phyloP scores from a whole-genome alignment of 176 grass and related monocot species.

The Pharus latifolius region DNA sequence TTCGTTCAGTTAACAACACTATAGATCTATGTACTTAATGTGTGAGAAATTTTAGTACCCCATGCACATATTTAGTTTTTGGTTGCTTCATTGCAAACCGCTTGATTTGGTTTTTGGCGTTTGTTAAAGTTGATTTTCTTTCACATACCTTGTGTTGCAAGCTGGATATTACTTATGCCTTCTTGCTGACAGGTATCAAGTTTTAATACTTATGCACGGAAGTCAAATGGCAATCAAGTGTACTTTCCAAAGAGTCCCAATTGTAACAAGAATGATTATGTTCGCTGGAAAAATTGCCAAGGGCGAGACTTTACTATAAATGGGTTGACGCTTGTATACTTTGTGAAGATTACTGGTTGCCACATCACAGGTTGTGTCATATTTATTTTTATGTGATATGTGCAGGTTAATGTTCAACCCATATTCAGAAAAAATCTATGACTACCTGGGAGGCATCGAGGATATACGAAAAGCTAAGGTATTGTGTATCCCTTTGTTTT shows the following conservation, averaged over 20 bases:
- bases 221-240: constrained; percentile 31
- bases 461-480: constrained; percentile 90
- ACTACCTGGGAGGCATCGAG: constrained; percentile 89
- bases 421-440: constrained; percentile 81
- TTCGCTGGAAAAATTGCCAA: constrained; percentile 87
- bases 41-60: neutral
- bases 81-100: neutral
- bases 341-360: neutral
- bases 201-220: constrained; percentile 63
- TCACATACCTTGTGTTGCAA: neutral
- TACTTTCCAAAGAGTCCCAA: constrained; percentile 23
- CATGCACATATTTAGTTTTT: neutral
- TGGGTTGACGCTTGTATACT: constrained; percentile 38
- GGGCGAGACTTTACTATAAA: constrained; percentile 92
- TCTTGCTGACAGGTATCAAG: constrained; percentile 64
- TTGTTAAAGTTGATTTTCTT: neutral
- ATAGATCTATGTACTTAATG: neutral
- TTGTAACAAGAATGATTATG: constrained; percentile 72
- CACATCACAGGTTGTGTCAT: neutral
- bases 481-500: constrained; percentile 16
- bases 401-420: constrained; percentile 94
- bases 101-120: neutral
- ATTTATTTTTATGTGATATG: constrained; percentile 6
- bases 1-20: too few relatives aligned
- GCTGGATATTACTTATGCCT: neutral